Evolutionary conservation across 768 basidiomycete genomes (phyloP), one percentile per base, ranked within the genome.

Genomic region (Pleurotus giganteus): DNA sequence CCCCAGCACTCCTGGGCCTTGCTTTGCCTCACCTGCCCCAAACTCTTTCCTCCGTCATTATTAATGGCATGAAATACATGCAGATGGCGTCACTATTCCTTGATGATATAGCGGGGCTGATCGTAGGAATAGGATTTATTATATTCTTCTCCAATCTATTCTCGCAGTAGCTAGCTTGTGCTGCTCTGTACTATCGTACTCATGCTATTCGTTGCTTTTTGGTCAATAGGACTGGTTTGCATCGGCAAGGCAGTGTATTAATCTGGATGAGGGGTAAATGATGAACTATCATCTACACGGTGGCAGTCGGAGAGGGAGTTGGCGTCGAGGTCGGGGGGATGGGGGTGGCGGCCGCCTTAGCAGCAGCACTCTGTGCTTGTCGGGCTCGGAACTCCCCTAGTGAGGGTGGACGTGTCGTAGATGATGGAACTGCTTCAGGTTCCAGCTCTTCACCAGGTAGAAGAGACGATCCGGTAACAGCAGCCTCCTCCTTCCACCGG

Each of bases 51-150:
- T 79, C 81, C 0, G 56, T 86, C n/a, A 79, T 91, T 57, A 72
- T 80, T 45, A 83, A 84, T 55, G 76, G 73, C 1, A 64, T 89
- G 56, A 86, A 83, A 57, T 91, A 92, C 69, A 55, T 87, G 23
- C 82, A 83, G 56, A 83, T 93, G 78, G 82, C 78, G 6, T 78
- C 81, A 1, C 63, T 81, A 23, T 80, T 91, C 64, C 65, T 90
- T 23, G 86, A 93, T 57, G 91, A 91, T 60, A 66, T 93, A 0
- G 81, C 89, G 2, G 82, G 80, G 1, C 64, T 88, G 3, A 64
- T 92, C 4, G 82, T 92, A n/a, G 88, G 84, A 2, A 65, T 92
- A 5, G 91, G 90, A 4, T 64, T 92, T 57, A 70, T 87, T 23
- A 68, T 89, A 5, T 71, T 79, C 62, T 66, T 83, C 54, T 76